These are phyloP conservation scores for Sextonia rubra DNA, from an alignment of 164 flowering plant genomes.

Conservation along the genomic window DNA sequence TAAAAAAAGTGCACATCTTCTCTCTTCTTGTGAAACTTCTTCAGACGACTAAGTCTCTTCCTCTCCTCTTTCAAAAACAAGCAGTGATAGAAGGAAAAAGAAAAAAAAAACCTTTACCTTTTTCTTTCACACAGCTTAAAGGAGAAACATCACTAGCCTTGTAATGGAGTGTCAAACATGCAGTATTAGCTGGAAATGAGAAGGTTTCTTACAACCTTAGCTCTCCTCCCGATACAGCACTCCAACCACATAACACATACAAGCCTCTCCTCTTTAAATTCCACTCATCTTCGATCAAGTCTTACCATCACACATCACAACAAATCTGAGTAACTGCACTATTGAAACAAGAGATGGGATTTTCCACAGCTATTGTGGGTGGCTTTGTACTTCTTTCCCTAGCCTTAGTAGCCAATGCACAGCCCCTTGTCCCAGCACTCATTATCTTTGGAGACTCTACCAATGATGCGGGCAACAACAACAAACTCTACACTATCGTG, in stretches of 20 bases:
- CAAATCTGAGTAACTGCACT: background rate
- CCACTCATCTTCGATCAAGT: conserved; percentile 11
- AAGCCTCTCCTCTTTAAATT: conserved; percentile 18
- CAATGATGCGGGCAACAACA: conserved; percentile 86
- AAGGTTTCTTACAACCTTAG: conserved; percentile 20
- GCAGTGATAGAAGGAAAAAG: background rate
- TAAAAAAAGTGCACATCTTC: no score
- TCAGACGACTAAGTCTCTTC: background rate
- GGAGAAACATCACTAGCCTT: background rate
- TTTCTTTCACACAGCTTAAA: no score
- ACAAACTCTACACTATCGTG: conserved; percentile 50
- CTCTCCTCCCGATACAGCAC: conserved; percentile 12
- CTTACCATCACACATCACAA: background rate
- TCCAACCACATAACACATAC: background rate
- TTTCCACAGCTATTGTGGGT: conserved; percentile 14
- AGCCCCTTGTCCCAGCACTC: conserved; percentile 70
- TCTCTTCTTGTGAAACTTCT: background rate
- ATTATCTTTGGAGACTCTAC: conserved; percentile 90
- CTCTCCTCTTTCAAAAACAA: background rate
- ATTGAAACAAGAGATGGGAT: conserved; percentile 24
- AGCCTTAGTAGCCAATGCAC: conserved; percentile 36
- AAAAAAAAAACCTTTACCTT: no score
- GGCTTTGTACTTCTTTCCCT: conserved; percentile 5
- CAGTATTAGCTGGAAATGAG: conserved; percentile 20
- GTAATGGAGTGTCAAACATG: conserved; percentile 27